Evolutionary conservation across 2,329 filamentous ascomycete species (phyloP), one percentile per base, ranked within the genome.

Genomic region (Beauveria varroae): DNA sequence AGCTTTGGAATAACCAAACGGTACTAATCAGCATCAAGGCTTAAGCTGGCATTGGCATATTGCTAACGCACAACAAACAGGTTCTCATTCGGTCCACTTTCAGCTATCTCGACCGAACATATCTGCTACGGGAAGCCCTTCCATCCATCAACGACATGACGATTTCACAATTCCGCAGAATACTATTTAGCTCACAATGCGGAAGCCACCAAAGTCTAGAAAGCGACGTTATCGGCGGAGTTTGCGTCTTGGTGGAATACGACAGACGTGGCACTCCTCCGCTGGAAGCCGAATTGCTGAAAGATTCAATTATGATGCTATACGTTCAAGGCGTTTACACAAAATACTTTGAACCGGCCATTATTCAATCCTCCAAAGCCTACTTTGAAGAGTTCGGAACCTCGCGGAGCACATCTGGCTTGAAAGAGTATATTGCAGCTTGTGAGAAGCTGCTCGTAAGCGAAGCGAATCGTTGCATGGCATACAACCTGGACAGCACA

Each of bases 101-200:
- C 75, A 96, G 92, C 76, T 99, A 93, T 70, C 82, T 99, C 65
- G 93, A 99, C 72, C 87, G 95, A 64, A 90, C 92, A 2, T 97
- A 92, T 70, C 81, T 99, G 8, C 79, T 96, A 2, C 87, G 88
- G 62, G 86, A 87, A 51, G 85, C 88, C 24, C 76, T 82, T 41
- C 81, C 82, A 10, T 89, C 89, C 40, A 85, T 99, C 61, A 89
- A 93, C 69, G 91, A 96, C 69, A 86, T 96, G 78, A 85, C 88
- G 5, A 86, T 95, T 60, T 75, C 80, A 16, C 82, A 91, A 63
- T 99, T 98, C 71, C 84, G 90, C 58, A 82, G 75, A 63, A 81
- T 80, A 66, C 73, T 81, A 3, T 87, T 81, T 66, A 72, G 73
- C 12, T 70, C 72, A 7, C 64, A 66, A 51, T 37, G 28, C 3